Conservation (phyloP, 306 rosid genomes). For the Oemleria cerasiformis region DNA sequence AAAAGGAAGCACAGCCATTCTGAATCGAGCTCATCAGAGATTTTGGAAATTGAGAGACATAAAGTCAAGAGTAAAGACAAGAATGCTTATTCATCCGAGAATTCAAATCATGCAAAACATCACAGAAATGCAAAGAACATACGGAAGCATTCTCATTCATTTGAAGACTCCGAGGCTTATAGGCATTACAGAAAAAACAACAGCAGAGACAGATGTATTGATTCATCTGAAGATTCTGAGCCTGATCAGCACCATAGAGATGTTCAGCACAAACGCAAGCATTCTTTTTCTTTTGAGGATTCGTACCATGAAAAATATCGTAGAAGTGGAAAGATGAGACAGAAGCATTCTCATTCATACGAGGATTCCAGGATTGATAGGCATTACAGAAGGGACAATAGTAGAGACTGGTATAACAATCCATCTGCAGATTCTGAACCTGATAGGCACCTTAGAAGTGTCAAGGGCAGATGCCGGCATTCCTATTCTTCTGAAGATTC, state of each 20-base stretch:
- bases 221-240: constrained; percentile 32
- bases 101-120: constrained; percentile 26
- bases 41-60: constrained; percentile 36
- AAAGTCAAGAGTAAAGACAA: constrained; percentile 35
- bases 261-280: constrained; percentile 23
- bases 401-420: constrained; percentile 20
- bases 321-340: constrained; percentile 19
- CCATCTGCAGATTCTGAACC: constrained; percentile 46
- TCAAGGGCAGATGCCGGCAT: constrained; percentile 30
- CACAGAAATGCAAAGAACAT: constrained; percentile 18
- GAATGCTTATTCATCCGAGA: constrained; percentile 24
- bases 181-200: constrained; percentile 22
- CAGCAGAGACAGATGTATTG: constrained; percentile 17
- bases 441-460: constrained; percentile 35
- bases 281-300: constrained; percentile 27
- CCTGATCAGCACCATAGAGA: constrained; percentile 19
- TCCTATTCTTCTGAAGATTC: constrained; percentile 28
- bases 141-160: constrained; percentile 10
- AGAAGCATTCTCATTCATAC: constrained; percentile 11
- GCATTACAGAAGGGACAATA: constrained; percentile 22
- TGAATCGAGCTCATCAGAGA: constrained; percentile 51
- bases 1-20: constrained; percentile 43
- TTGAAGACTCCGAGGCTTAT: constrained; percentile 21
- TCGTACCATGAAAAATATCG: constrained; percentile 24
- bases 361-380: constrained; percentile 21